Conservation (phyloP, 352 stramenopile genomes). For the Phytophthora hybrid region DNA sequence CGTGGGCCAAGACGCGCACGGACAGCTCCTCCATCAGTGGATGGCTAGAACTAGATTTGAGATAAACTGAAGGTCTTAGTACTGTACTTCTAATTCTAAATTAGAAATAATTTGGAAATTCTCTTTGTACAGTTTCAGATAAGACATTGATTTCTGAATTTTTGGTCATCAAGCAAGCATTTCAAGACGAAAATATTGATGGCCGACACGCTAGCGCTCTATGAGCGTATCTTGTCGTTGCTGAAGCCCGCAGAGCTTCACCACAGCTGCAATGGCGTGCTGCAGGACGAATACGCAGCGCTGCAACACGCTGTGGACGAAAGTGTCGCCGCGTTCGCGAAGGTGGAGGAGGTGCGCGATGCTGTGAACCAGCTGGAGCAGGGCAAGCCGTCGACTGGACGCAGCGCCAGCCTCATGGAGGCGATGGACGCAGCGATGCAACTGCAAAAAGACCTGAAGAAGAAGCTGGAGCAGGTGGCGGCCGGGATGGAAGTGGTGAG, state of each 20-base stretch:
- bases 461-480: constrained; percentile 27
- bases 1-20: constrained; percentile 7
- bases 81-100: no score
- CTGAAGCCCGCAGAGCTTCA: constrained; percentile 29
- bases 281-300: constrained; percentile 20
- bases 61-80: no score
- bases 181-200: background rate
- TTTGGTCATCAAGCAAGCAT: background rate
- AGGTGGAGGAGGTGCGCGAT: constrained; percentile 39
- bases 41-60: no score
- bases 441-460: constrained; percentile 22
- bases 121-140: no score
- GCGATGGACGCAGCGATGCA: constrained; percentile 18
- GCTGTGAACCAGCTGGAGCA: constrained; percentile 39
- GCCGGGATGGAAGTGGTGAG: constrained; percentile 20
- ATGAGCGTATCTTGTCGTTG: constrained; percentile 37
- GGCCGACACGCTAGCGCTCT: constrained; percentile 24
- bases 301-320: constrained; percentile 14
- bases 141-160: no score
- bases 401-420: constrained; percentile 23
- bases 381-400: constrained; percentile 17
- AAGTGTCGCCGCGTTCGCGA: constrained; percentile 12
- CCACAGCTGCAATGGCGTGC: constrained; percentile 29
- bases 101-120: no score
- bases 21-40: background rate